Percentiles rank a stretch among this genome's conserved stretches.
phyloP scores from a whole-genome alignment of 441 rosid species.

The Daphne laureola region DNA sequence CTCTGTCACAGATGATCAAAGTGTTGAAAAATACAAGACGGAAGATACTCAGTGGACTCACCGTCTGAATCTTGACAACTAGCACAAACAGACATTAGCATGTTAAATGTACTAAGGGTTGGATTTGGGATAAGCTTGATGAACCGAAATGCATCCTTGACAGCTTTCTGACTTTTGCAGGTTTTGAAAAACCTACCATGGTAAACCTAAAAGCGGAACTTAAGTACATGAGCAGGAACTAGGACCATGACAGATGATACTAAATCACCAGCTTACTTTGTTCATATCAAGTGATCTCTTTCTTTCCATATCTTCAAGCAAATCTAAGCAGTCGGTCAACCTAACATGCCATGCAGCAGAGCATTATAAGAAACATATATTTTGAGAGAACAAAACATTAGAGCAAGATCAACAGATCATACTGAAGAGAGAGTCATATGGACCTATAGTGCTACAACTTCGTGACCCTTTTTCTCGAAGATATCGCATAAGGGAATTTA shows the following conservation, averaged over 20 bases:
- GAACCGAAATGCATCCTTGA: conserved; percentile 80
- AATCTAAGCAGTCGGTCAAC: conserved; percentile 52
- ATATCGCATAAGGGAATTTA: no score
- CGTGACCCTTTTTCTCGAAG: neutral
- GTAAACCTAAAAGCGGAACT: conserved; percentile 49
- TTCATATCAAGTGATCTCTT: conserved; percentile 59
- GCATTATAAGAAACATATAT: conserved; percentile 13
- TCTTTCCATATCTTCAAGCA: conserved; percentile 72
- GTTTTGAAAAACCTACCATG: conserved; percentile 69
- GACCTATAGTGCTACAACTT: conserved; percentile 1
- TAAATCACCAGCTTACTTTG: conserved; percentile 41
- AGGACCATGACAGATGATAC: neutral
- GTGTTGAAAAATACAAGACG: conserved; percentile 2
- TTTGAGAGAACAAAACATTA: conserved; percentile 1
- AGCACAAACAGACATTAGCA: conserved; percentile 88
- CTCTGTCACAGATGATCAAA: neutral
- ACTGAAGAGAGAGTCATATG: no score
- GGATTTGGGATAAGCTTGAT: conserved; percentile 75
- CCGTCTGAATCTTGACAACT: conserved; percentile 71
- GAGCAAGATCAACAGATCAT: no score
- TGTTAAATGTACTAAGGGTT: conserved; percentile 85
- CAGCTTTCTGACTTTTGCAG: conserved; percentile 68
- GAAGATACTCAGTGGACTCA: conserved; percentile 20
- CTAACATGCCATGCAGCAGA: conserved; percentile 28
- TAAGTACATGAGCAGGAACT: no score